phyloP scores from a whole-genome alignment of 805 yeast genomes.

The Yamadazyma laniorum region DNA sequence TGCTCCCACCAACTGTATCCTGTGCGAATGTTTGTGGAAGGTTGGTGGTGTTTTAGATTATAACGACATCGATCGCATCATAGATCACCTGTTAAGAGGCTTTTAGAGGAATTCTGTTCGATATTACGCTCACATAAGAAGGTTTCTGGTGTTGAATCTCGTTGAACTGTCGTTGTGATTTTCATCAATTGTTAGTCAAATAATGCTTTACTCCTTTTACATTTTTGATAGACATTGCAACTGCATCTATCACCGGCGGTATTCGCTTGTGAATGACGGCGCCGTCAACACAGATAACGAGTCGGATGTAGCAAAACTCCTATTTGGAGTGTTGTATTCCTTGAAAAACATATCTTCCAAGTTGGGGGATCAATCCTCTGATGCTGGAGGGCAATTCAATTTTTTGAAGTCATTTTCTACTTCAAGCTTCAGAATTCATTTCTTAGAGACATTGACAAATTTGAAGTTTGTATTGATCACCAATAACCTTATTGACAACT shows the following conservation, averaged over 20 bases:
- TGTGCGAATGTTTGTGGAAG: too few species aligned
- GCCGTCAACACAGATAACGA: constrained; percentile 51
- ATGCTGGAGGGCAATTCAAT: constrained; percentile 20
- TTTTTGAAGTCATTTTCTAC: constrained; percentile 60
- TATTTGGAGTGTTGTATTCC: constrained; percentile 84
- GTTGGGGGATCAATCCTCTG: constrained; percentile 31
- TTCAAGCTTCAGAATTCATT: constrained; percentile 75
- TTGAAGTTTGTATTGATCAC: constrained; percentile 72
- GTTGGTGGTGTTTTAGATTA: too few species aligned
- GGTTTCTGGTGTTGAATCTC: too few species aligned
- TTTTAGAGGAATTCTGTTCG: too few species aligned
- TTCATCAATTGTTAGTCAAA: too few species aligned
- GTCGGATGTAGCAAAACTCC: constrained; percentile 71
- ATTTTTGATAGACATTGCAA: constrained; percentile 89
- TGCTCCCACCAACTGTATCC: too few species aligned
- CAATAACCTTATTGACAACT: constrained; percentile 56
- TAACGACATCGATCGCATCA: too few species aligned
- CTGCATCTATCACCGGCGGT: constrained; percentile 80
- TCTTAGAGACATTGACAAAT: constrained; percentile 75
- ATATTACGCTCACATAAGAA: too few species aligned
- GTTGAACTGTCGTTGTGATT: too few species aligned
- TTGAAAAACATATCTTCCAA: constrained; percentile 71
- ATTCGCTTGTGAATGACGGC: constrained; percentile 16
- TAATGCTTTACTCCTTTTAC: constrained; percentile 67
- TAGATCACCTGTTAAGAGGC: too few species aligned